A percentile compares a stretch with the other conserved stretches of the same genome.
These are phyloP conservation scores for Aspergillus hiratsukae DNA, from an alignment of 2,329 filamentous ascomycete species.

Conservation along the genomic window DNA sequence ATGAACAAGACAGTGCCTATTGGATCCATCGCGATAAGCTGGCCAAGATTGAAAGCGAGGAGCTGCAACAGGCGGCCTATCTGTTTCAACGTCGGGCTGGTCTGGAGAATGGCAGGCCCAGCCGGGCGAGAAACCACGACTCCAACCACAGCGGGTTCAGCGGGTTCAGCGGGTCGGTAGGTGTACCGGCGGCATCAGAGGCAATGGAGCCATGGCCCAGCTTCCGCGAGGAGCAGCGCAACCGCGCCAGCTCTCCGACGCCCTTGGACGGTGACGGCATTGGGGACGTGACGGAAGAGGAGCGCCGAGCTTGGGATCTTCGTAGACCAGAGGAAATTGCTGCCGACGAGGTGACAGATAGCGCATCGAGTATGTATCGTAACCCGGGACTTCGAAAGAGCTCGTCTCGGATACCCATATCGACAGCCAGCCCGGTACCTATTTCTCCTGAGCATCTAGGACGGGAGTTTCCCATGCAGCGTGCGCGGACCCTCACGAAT, in stretches of 20 bases:
- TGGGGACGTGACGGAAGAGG: constrained; percentile 38
- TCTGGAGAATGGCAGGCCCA: constrained; percentile 33
- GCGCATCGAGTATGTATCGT: constrained; percentile 47
- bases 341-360: constrained; percentile 40
- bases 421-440: constrained; percentile 72
- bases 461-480: constrained; percentile 63
- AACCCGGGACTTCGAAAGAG: constrained; percentile 54
- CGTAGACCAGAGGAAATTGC: constrained; percentile 74
- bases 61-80: constrained; percentile 46
- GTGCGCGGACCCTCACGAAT: constrained; percentile 55
- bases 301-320: constrained; percentile 62
- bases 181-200: constrained; percentile 24
- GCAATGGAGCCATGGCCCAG: constrained; percentile 32
- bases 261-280: constrained; percentile 37
- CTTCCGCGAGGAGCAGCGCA: constrained; percentile 31
- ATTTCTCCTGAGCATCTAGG: constrained; percentile 69
- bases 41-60: constrained; percentile 48
- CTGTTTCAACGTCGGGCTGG: constrained; percentile 37
- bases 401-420: constrained; percentile 79
- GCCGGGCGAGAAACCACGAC: constrained; percentile 36
- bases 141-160: constrained; percentile 27
- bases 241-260: constrained; percentile 27
- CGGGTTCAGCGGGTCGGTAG: constrained; percentile 15
- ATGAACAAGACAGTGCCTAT: constrained; percentile 33
- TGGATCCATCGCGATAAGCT: constrained; percentile 51